Evolutionary conservation across 192 early-diverging fungal species (phyloP).

Genomic region (Entomortierella parvispora): DNA sequence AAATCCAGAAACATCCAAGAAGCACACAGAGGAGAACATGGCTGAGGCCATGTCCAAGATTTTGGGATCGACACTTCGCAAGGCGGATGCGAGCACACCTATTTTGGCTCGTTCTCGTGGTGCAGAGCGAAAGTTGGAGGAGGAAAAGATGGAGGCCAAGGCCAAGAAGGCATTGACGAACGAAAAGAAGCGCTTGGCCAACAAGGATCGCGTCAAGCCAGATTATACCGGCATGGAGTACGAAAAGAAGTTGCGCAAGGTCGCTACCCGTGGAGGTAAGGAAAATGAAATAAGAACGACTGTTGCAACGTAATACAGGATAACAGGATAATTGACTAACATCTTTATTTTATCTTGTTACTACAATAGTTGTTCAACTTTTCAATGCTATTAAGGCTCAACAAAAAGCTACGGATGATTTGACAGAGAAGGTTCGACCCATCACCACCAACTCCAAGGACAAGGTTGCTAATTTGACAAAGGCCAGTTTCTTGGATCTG

Average conservation of each 20-base stretch:
- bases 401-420: constrained; percentile 81
- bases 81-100: constrained; percentile 61
- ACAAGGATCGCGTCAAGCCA: constrained; percentile 78
- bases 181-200: constrained; percentile 74
- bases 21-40: constrained; percentile 64
- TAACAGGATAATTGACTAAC: neutral
- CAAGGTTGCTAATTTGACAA: constrained; percentile 69
- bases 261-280: constrained; percentile 89
- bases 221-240: constrained; percentile 83
- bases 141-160: constrained; percentile 84
- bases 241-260: constrained; percentile 90
- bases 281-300: neutral
- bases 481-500: constrained; percentile 77
- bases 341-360: constrained; percentile 15
- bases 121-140: constrained; percentile 83
- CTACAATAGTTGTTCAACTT: constrained; percentile 80
- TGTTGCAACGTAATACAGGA: constrained; percentile 3
- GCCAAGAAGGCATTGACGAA: constrained; percentile 79
- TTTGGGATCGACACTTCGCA: constrained; percentile 61
- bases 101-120: constrained; percentile 87
- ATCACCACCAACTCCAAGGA: constrained; percentile 58
- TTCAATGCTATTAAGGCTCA: constrained; percentile 94
- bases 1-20: constrained; percentile 54
- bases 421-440: constrained; percentile 64
- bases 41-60: constrained; percentile 77